A percentile compares a stretch with the other conserved stretches of the same genome.
Evolutionary conservation across 441 rosid species (phyloP).

Genomic region (Adansonia madagascariensis): DNA sequence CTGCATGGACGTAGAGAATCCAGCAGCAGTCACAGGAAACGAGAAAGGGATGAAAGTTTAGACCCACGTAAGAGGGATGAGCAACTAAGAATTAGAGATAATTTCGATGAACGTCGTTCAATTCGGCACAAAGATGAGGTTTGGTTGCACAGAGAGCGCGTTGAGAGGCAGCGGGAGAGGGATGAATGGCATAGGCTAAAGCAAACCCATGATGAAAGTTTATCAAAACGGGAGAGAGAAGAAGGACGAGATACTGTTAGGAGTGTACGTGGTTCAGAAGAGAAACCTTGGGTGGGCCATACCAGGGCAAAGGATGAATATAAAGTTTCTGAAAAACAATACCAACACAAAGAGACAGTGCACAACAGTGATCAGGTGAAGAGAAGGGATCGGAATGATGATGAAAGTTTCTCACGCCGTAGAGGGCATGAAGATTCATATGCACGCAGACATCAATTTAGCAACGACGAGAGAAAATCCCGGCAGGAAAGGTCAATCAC

Average conservation of each 20-base stretch:
- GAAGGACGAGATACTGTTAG: conserved; percentile 52
- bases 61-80: conserved; percentile 80
- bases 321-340: conserved; percentile 71
- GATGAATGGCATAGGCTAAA: conserved; percentile 68
- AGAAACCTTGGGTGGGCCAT: conserved; percentile 62
- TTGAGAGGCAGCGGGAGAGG: conserved; percentile 73
- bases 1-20: conserved; percentile 65
- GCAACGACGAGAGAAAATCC: conserved; percentile 69
- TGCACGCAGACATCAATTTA: conserved; percentile 53
- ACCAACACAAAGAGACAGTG: conserved; percentile 59
- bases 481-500: conserved; percentile 71
- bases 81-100: conserved; percentile 74
- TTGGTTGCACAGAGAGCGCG: conserved; percentile 72
- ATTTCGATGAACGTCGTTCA: conserved; percentile 68
- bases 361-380: conserved; percentile 69
- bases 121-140: conserved; percentile 77
- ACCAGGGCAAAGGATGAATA: conserved; percentile 64
- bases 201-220: conserved; percentile 60
- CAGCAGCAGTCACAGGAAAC: conserved; percentile 56
- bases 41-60: conserved; percentile 77
- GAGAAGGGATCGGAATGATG: conserved; percentile 71
- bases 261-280: conserved; percentile 73
- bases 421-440: conserved; percentile 67
- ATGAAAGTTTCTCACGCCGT: conserved; percentile 60
- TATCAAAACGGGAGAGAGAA: conserved; percentile 70